Evolutionary conservation across 768 basidiomycete species (phyloP), one percentile per base, ranked within the genome.

Genomic region (Amanita pseudoporphyria): DNA sequence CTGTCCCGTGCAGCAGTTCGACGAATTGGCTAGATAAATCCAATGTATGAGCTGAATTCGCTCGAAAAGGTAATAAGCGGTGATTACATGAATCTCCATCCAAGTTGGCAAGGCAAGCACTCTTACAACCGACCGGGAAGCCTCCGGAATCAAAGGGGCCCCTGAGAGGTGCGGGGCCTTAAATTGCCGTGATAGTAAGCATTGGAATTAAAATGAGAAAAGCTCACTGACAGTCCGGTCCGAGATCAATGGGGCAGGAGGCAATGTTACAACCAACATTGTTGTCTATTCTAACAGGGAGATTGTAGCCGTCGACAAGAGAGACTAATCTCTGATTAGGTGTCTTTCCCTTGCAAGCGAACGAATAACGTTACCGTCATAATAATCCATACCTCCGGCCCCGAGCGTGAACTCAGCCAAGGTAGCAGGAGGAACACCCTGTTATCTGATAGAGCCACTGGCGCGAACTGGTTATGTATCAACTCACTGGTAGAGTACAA

Each of bases 341-440:
- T 28, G 38, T n/a, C 28, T 16, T 2, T 9, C 9, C 12, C 22
- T 37, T 9, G 33, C 24, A 28, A 28, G 26, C n/a, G 7, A 18
- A 6, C 4, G 10, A 28, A 43, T n/a, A 31, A 37, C 3, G 6
- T 12, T 45, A 81, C 81, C 76, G 60, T 84, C 82, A 47, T 82
- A 85, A 53, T 67, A 80, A 53, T 85, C 84, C 1, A 36, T 21
- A 41, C 66, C 70, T 37, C 61, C 57, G 1, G 58, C 70, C 54
- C 67, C 55, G 7, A 85, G 62, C n/a, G 79, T 84, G 66, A 76
- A 85, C 56, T 86, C 82, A 1, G 84, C 84, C 32, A 86, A 65
- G 3, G 76, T 73, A 9, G 78, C 83, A 37, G 85, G 85, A 28
- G 83, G 82, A n/a, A 80, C 73, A 44, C 79, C 81, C 71, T 72